phyloP scores from a whole-genome alignment of 306 rosid genomes.

The Dalbergia cochinchinensis region DNA sequence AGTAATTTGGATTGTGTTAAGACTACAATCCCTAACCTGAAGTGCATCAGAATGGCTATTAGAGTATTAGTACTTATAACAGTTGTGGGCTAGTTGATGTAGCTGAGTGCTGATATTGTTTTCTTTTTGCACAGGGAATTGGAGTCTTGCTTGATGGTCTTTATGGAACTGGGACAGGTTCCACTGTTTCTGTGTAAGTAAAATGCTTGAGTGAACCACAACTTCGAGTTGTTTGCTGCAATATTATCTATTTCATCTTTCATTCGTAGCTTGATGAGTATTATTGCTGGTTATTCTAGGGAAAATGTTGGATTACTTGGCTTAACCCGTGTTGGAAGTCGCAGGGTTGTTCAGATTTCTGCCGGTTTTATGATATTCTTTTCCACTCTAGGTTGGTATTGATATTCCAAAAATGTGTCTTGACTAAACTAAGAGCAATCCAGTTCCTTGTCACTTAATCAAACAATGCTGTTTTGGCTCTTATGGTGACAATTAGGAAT shows the following conservation, averaged over 20 bases:
- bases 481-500: not conserved
- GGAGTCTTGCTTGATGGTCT: conserved; percentile 91
- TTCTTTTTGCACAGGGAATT: conserved; percentile 67
- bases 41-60: no score
- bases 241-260: not conserved
- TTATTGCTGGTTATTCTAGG: conserved; percentile 54
- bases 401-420: conserved; percentile 30
- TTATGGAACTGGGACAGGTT: conserved; percentile 87
- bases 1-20: no score
- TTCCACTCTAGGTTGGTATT: conserved; percentile 73
- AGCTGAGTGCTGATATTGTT: conserved; percentile 26
- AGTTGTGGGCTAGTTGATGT: no score
- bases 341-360: conserved; percentile 85
- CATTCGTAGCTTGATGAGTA: conserved; percentile 32
- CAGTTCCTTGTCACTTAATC: not conserved
- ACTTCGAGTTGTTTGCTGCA: conserved; percentile 4
- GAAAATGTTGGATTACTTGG: conserved; percentile 95
- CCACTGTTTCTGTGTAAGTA: conserved; percentile 96
- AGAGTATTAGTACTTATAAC: not conserved
- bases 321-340: conserved; percentile 90
- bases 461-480: conserved; percentile 19
- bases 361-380: conserved; percentile 95
- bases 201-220: conserved; percentile 4
- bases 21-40: no score
- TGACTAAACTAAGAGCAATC: conserved; percentile 11